phyloP scores from a whole-genome alignment of 2,329 filamentous ascomycete species.

The Cladosporium sp. region DNA sequence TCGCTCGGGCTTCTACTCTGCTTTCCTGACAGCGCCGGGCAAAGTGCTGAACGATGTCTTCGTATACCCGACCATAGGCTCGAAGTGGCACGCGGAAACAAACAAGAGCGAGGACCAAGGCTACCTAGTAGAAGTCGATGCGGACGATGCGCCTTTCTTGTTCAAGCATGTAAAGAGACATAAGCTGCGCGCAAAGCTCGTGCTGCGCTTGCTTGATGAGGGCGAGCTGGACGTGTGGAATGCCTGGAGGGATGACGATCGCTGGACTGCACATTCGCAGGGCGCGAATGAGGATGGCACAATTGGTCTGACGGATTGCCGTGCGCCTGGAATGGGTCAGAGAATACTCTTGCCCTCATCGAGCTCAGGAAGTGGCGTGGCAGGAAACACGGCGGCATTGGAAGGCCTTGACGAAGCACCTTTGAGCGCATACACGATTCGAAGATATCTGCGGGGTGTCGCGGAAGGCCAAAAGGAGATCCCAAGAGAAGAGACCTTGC shows the following conservation, averaged over 20 bases:
- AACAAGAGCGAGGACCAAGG: constrained; percentile 37
- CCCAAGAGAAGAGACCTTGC: constrained; percentile 64
- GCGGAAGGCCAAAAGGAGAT: constrained; percentile 84
- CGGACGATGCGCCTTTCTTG: constrained; percentile 57
- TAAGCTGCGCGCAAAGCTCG: constrained; percentile 77
- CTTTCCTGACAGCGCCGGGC: constrained; percentile 78
- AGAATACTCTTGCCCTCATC: constrained; percentile 27
- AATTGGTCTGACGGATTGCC: constrained; percentile 38
- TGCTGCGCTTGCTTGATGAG: constrained; percentile 60
- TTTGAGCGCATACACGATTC: constrained; percentile 60
- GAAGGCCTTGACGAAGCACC: constrained; percentile 40
- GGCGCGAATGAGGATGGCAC: constrained; percentile 16
- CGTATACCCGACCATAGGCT: constrained; percentile 62
- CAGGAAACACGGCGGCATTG: constrained; percentile 15
- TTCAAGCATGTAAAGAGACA: constrained; percentile 75
- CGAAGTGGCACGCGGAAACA: constrained; percentile 26
- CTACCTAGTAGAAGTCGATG: constrained; percentile 82
- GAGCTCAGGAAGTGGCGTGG: constrained; percentile 23
- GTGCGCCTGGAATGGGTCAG: constrained; percentile 35
- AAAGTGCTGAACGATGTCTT: constrained; percentile 86
- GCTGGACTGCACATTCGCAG: constrained; percentile 31
- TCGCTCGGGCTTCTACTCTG: constrained; percentile 65
- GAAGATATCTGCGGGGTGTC: constrained; percentile 75
- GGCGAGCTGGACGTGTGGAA: constrained; percentile 68
- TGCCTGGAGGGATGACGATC: constrained; percentile 60